phyloP scores from a whole-genome alignment of 495 filamentous ascomycete genomes.

The Aspergillus funiculosus region DNA sequence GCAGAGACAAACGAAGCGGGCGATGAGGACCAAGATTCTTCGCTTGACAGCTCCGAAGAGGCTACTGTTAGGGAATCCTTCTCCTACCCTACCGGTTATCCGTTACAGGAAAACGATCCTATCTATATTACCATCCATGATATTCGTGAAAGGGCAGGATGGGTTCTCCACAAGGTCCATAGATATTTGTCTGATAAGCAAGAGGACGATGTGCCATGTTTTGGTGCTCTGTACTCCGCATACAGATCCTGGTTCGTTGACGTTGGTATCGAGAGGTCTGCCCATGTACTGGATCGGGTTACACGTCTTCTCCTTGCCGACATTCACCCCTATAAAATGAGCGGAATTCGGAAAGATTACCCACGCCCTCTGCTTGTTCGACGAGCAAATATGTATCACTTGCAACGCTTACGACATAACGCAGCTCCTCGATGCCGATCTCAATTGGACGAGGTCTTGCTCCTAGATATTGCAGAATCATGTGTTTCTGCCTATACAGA shows the following conservation, averaged over 20 bases:
- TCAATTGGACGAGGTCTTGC: slow-evolving; percentile 71
- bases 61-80: slow-evolving; percentile 76
- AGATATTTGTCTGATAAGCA: slow-evolving; percentile 75
- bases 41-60: slow-evolving; percentile 68
- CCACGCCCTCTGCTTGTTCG: slow-evolving; percentile 83
- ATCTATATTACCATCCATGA: slow-evolving; percentile 72
- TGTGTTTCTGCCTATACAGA: slow-evolving; percentile 94
- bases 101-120: slow-evolving; percentile 55
- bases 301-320: slow-evolving; percentile 76
- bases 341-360: slow-evolving; percentile 85
- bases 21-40: slow-evolving; percentile 56
- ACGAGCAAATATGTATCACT: slow-evolving; percentile 87
- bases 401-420: slow-evolving; percentile 90
- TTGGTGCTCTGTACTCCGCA: slow-evolving; percentile 83
- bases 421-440: slow-evolving; percentile 78
- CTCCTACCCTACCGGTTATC: slow-evolving; percentile 79
- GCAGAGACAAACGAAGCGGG: slow-evolving; percentile 38
- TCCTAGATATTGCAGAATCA: slow-evolving; percentile 85
- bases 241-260: slow-evolving; percentile 97
- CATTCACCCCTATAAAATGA: slow-evolving; percentile 87
- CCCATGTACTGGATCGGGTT: slow-evolving; percentile 86
- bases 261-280: slow-evolving; percentile 91
- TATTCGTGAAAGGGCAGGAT: slow-evolving; percentile 73
- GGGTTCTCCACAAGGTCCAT: slow-evolving; percentile 75
- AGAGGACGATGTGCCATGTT: slow-evolving; percentile 93